Base-by-base conservation (phyloP, 768 basidiomycete genomes). In the Suillus hirtellus region DNA sequence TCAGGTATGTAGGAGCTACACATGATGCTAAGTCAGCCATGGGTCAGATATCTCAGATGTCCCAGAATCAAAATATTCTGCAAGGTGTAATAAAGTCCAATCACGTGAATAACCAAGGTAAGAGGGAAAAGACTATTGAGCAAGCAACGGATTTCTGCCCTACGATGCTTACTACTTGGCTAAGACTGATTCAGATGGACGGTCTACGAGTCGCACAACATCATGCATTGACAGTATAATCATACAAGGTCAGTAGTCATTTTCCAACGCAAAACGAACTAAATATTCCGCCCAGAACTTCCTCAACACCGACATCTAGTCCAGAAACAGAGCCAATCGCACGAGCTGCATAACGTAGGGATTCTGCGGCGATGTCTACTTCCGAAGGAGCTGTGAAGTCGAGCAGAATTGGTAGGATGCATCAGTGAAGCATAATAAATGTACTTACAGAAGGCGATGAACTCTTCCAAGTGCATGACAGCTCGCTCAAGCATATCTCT, bases 211-310 rank as follows among this genome's bases (percentile, higher is more conserved):
- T 49, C 15, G 14, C 14, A 15, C 8, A 56, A 24, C 37, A 38
- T 38, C 38, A 56, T 21, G 8, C 37, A 56, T 56, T 38, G 14
- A 24, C 21, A 56, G 21, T 15, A 17, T 10, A 56, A n/a, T 52
- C 34, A 49, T 49, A 31, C 19, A 17, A 31, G 5, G 42, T 8
- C 46, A 53, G 42, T 35, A 47, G 47, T 76, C 68, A 93, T 77
- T 95, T 93, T 43, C 94, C 94, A 59, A 96, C 92, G 71, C 95
- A 96, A 74, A 96, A 96, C 59, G 92, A 89, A 40, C 82, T 80
- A 71, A 96, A 96, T 31, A 96, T 83, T 21, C 84, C 84, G 63
- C 94, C 93, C 24, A 96, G 74, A 9, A 96, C 80, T 64, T 96
- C 93, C 69, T 96, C 95, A 14, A 89, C 86, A 53, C 88, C 89